Evolutionary conservation across 345 rosid species (phyloP), one percentile per base, ranked within the genome.

Genomic region (Melaleuca alternifolia): DNA sequence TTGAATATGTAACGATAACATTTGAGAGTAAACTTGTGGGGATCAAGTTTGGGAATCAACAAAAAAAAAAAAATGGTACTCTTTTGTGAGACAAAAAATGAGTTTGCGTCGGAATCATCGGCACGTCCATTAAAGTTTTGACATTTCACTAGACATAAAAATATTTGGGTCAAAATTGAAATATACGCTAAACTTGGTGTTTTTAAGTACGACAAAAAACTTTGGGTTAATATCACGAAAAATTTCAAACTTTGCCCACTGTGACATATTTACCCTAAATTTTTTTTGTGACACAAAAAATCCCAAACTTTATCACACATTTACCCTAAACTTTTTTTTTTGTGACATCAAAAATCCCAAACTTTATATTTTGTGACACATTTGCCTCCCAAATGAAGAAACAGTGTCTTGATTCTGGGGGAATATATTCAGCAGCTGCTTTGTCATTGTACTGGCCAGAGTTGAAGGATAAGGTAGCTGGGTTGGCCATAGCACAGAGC

Each of bases 361-460:
- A n/a, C n/a, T n/a, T n/a, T n/a, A n/a, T n/a, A n/a, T n/a, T n/a
- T n/a, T n/a, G n/a, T n/a, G n/a, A n/a, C n/a, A n/a, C n/a, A n/a
- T n/a, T n/a, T n/a, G n/a, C n/a, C n/a, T n/a, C n/a, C n/a, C n/a
- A n/a, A n/a, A n/a, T n/a, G n/a, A n/a, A n/a, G n/a, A n/a, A n/a
- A n/a, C n/a, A n/a, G 94, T 57, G 98, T 97, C 88, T 89, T 97
- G 92, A 94, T 97, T 87, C 95, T 97, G 99, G 99, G 84, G 99
- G 99, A 85, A 92, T 96, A 88, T 99, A 97, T 89, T 92, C 98
- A 51, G 99, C 99, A 8, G 99, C 99, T 91, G 98, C 99, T 87
- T 88, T 96, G 84, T 96, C 99, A 18, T 90, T 97, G 54, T 93
- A 95, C 89, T 97, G 99, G 99, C 88, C 98, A 88, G 98, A 97